Percentiles rank a stretch among this genome's conserved stretches.
Evolutionary conservation across 495 filamentous ascomycete species (phyloP).

Genomic region (Neurospora sp.): DNA sequence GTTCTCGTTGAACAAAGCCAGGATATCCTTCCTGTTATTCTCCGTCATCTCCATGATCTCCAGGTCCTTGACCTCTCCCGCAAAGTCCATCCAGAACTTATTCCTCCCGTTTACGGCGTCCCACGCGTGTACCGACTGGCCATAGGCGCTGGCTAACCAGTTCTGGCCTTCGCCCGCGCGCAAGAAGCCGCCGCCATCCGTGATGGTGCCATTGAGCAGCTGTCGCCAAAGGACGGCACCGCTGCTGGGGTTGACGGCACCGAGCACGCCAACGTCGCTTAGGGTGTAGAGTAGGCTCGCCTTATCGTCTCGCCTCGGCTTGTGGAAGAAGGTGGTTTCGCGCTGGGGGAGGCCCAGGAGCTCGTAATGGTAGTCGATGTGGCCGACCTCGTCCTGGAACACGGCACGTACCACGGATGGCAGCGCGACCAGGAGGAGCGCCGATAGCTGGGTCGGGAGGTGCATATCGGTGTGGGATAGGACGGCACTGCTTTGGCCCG

Average conservation of each 20-base stretch:
- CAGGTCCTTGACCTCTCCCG: conserved; percentile 58
- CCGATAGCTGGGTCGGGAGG: background rate
- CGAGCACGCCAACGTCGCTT: conserved; percentile 68
- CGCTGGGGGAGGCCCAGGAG: conserved; percentile 73
- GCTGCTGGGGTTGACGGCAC: conserved; percentile 80
- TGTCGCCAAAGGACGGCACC: conserved; percentile 84
- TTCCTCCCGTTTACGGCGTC: conserved; percentile 70
- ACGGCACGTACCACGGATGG: conserved; percentile 50
- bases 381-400: conserved; percentile 82
- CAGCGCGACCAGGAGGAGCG: conserved; percentile 24
- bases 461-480: background rate
- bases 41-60: conserved; percentile 69
- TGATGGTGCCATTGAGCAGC: conserved; percentile 34
- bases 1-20: conserved; percentile 55
- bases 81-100: conserved; percentile 57
- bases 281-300: conserved; percentile 88
- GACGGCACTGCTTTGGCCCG: background rate
- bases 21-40: conserved; percentile 53
- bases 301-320: conserved; percentile 65
- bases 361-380: conserved; percentile 86
- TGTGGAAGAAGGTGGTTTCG: conserved; percentile 90
- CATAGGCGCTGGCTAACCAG: conserved; percentile 61
- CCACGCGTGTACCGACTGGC: conserved; percentile 65
- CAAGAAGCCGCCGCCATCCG: conserved; percentile 43
- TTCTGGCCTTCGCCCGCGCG: conserved; percentile 63